Conservation (phyloP, 2,329 filamentous ascomycete species). For the Sporothrix humicola region DNA sequence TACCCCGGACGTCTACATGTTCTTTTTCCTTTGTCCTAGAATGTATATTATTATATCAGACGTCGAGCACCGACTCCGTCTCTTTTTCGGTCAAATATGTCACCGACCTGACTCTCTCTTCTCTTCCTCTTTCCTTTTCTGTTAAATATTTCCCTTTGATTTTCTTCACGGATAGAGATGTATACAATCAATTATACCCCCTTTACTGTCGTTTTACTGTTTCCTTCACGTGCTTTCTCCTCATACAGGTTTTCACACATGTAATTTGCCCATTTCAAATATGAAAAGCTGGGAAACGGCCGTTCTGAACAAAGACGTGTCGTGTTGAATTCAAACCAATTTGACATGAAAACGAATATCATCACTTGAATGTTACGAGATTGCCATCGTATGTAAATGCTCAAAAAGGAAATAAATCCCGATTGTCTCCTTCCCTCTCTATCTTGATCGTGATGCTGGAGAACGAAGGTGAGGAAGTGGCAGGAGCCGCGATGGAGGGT, state of each 20-base stretch:
- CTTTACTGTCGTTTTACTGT: background rate
- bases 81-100: background rate
- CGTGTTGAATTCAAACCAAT: slow-evolving; percentile 5
- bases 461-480: background rate
- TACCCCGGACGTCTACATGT: background rate
- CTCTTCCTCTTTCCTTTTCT: slow-evolving; percentile 2
- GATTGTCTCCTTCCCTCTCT: background rate
- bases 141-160: background rate
- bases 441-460: background rate
- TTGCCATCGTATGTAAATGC: background rate
- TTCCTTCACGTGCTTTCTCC: background rate
- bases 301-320: background rate
- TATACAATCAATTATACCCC: slow-evolving; percentile 27
- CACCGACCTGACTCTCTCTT: slow-evolving; percentile 2
- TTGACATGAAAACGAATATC: background rate
- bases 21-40: slow-evolving; percentile 21
- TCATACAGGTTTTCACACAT: background rate
- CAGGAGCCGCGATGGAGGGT: background rate
- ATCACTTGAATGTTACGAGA: background rate
- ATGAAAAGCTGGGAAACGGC: background rate
- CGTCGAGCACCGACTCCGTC: slow-evolving; percentile 7
- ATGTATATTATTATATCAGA: slow-evolving; percentile 19
- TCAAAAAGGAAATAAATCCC: background rate
- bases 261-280: background rate
- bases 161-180: slow-evolving; percentile 18